Evolutionary conservation across 208 protist genomes (phyloP).

Genomic region (Naegleria gruberi): DNA sequence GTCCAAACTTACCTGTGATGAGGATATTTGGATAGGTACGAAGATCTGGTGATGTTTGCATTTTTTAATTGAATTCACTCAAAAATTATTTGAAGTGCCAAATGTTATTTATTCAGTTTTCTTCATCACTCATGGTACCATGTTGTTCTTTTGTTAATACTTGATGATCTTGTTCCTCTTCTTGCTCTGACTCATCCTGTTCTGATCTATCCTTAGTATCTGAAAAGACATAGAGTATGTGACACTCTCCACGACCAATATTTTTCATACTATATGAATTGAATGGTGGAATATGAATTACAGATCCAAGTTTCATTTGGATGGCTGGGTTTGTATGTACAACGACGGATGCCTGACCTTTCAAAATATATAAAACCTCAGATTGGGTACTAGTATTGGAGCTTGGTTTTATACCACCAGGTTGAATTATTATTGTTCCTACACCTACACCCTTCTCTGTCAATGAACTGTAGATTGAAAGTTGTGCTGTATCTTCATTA

Average conservation of each 20-base stretch:
- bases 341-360: not conserved
- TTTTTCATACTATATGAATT: not conserved
- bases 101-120: no score
- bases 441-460: not conserved
- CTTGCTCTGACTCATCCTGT: not conserved
- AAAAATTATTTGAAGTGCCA: no score
- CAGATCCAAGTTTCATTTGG: not conserved
- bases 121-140: no score
- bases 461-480: not conserved
- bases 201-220: not conserved
- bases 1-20: constrained; percentile 31
- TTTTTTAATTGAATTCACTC: not conserved
- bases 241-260: not conserved
- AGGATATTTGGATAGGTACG: constrained; percentile 59
- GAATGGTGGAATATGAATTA: not conserved
- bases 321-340: not conserved
- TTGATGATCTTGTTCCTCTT: not conserved
- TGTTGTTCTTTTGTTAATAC: not conserved
- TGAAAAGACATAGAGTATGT: not conserved
- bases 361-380: not conserved
- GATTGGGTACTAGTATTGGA: not conserved
- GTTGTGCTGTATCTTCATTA: not conserved
- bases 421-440: not conserved
- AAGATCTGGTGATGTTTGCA: not conserved
- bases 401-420: not conserved